phyloP scores from a whole-genome alignment of 2,329 filamentous ascomycete species.

The Verticillium albo-atrum region DNA sequence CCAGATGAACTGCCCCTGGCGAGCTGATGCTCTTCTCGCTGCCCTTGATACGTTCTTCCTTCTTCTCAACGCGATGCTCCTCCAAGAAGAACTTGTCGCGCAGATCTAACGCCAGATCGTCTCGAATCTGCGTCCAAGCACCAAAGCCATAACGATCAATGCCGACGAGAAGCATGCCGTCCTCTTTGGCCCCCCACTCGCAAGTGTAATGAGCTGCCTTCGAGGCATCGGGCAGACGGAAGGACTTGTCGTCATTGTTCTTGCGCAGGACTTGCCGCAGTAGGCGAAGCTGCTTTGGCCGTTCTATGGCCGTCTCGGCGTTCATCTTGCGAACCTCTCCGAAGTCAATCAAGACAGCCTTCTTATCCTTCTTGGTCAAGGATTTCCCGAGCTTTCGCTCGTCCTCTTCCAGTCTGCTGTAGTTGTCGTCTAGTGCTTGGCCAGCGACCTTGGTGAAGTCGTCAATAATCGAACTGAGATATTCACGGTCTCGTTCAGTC shows the following conservation, averaged over 20 bases:
- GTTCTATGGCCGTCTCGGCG: conserved; percentile 89
- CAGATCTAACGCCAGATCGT: conserved; percentile 83
- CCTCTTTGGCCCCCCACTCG: conserved; percentile 86
- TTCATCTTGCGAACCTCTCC: conserved; percentile 92
- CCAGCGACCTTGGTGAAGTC: conserved; percentile 62
- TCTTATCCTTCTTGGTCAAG: conserved; percentile 94
- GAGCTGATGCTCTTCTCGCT: conserved; percentile 82
- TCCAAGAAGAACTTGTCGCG: conserved; percentile 92
- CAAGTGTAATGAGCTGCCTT: conserved; percentile 91
- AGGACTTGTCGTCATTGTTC: conserved; percentile 67
- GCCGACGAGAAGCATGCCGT: conserved; percentile 94
- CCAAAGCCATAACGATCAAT: conserved; percentile 93
- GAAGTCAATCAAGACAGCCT: conserved; percentile 93
- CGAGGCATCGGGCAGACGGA: conserved; percentile 84
- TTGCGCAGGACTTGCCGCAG: conserved; percentile 70
- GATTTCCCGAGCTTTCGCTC: conserved; percentile 79
- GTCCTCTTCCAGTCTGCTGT: conserved; percentile 69
- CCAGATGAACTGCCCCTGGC: conserved; percentile 93
- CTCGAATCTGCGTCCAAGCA: conserved; percentile 90
- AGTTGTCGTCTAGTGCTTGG: conserved; percentile 61
- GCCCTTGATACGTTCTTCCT: conserved; percentile 79
- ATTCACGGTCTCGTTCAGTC: conserved; percentile 73
- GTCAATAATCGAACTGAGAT: conserved; percentile 70
- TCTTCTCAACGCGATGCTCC: conserved; percentile 97
- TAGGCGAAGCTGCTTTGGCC: conserved; percentile 82